phyloP scores from a whole-genome alignment of 257 asterid genomes.

The Ocimum tenuiflorum region DNA sequence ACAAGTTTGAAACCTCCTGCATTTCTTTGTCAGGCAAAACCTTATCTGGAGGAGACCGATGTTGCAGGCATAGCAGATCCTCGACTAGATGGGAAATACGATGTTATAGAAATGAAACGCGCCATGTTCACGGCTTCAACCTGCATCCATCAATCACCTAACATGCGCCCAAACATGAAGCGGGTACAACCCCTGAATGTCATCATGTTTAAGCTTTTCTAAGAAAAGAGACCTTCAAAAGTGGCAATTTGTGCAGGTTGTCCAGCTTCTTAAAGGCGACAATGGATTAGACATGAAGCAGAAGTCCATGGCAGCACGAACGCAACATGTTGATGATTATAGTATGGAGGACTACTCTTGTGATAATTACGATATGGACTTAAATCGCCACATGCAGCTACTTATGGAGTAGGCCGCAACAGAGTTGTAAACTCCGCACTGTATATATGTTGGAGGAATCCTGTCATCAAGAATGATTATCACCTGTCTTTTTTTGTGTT shows the following conservation, averaged over 20 bases:
- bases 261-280: slow-evolving; percentile 57
- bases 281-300: slow-evolving; percentile 51
- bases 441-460: not conserved
- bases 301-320: slow-evolving; percentile 48
- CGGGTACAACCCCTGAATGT: slow-evolving; percentile 46
- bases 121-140: slow-evolving; percentile 64
- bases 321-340: slow-evolving; percentile 44
- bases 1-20: not conserved
- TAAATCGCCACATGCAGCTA: slow-evolving; percentile 81
- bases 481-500: not conserved
- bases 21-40: slow-evolving; percentile 55
- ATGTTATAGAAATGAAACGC: slow-evolving; percentile 54
- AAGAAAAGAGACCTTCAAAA: no score
- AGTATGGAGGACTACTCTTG: slow-evolving; percentile 66
- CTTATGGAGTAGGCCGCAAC: slow-evolving; percentile 52
- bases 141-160: slow-evolving; percentile 70
- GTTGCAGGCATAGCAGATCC: slow-evolving; percentile 69
- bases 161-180: slow-evolving; percentile 76
- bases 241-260: slow-evolving; percentile 36
- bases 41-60: slow-evolving; percentile 58
- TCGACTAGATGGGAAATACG: slow-evolving; percentile 38
- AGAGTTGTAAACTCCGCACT: not conserved
- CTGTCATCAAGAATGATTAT: not conserved
- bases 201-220: no score
- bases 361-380: slow-evolving; percentile 57